Percentiles rank a stretch among this genome's conserved stretches.
Evolutionary conservation across 2,329 filamentous ascomycete genomes (phyloP).

Genomic region (Fusarium acutatum): DNA sequence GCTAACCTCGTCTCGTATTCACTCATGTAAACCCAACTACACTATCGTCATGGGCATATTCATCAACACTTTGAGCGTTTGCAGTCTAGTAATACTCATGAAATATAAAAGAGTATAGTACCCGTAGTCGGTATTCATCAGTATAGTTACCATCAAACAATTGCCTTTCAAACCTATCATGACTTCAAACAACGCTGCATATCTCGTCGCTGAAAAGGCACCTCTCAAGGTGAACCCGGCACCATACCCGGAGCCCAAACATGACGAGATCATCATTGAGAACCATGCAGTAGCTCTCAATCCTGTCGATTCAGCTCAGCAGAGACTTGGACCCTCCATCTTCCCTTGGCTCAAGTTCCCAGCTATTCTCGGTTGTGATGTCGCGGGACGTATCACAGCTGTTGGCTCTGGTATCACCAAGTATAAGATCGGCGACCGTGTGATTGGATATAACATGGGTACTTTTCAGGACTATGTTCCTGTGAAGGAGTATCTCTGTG

Average conservation of each 20-base stretch:
- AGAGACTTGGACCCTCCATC: background rate
- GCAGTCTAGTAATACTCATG: no score
- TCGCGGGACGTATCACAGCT: background rate
- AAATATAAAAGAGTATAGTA: background rate
- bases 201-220: background rate
- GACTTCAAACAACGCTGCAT: slow-evolving; percentile 6
- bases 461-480: slow-evolving; percentile 10
- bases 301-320: slow-evolving; percentile 6
- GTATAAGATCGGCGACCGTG: background rate
- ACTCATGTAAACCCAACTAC: background rate
- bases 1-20: slow-evolving; percentile 17
- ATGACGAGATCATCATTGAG: slow-evolving; percentile 3
- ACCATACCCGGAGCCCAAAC: background rate
- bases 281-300: slow-evolving; percentile 7
- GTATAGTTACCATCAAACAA: background rate
- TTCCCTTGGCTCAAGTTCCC: slow-evolving; percentile 20
- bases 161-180: background rate
- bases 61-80: background rate
- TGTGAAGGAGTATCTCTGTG: background rate
- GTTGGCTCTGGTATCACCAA: background rate
- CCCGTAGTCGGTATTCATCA: background rate
- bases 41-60: background rate
- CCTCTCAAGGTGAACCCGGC: background rate
- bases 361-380: slow-evolving; percentile 8
- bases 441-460: background rate